phyloP scores from a whole-genome alignment of 768 basidiomycete species.

The Naganishia randhawae region DNA sequence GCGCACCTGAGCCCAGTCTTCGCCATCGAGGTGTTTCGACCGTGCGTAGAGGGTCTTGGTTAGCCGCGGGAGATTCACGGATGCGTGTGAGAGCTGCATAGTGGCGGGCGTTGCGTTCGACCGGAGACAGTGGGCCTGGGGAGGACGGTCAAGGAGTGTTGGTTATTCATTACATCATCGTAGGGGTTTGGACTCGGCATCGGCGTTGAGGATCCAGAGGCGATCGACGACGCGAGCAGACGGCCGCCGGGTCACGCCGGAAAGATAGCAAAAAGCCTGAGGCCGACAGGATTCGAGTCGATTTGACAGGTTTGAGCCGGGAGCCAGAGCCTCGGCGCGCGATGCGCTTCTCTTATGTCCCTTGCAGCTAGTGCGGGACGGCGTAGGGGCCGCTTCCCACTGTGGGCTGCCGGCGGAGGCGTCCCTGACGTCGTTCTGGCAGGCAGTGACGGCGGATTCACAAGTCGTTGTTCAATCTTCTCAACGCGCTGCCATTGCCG shows the following conservation, averaged over 20 bases:
- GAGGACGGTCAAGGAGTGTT: background rate
- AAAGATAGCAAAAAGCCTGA: no score
- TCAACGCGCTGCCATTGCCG: background rate
- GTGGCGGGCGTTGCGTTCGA: background rate
- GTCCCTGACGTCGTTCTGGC: conserved; percentile 8
- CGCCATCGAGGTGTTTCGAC: background rate
- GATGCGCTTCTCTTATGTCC: no score
- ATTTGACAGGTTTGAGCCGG: no score
- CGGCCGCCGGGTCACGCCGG: no score
- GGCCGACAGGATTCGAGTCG: no score
- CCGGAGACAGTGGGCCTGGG: background rate
- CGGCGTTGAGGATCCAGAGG: no score
- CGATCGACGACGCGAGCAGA: no score
- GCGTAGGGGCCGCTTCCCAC: no score
- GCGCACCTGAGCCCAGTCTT: conserved; percentile 26
- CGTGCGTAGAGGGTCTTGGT: background rate
- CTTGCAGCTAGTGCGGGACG: no score
- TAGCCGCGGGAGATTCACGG: conserved; percentile 25
- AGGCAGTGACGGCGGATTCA: background rate
- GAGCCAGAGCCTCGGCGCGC: no score
- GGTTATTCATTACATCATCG: conserved; percentile 3
- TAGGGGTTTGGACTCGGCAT: no score
- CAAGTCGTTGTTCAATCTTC: background rate
- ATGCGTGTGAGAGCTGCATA: conserved; percentile 23
- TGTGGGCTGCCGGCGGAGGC: background rate